These are phyloP conservation scores for Fraxinus ornus DNA, from an alignment of 305 asterid species.

Conservation along the genomic window DNA sequence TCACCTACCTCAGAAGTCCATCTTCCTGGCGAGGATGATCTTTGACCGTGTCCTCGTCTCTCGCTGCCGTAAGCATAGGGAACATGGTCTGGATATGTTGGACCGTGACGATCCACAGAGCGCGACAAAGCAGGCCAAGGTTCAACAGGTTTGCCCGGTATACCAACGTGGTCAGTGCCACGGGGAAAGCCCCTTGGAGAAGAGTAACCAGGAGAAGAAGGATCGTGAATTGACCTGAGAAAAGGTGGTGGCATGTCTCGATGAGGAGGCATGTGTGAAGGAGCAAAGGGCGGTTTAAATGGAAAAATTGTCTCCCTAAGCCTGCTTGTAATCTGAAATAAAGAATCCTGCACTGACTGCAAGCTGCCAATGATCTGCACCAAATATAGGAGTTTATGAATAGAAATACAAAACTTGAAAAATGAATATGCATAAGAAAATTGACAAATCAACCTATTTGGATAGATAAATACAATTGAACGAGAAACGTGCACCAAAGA, in stretches of 20 bases:
- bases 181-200: constrained; percentile 25
- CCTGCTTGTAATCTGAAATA: constrained; percentile 29
- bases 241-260: constrained; percentile 25
- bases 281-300: constrained; percentile 13
- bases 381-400: neutral
- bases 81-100: constrained; percentile 12
- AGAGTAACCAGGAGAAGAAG: constrained; percentile 28
- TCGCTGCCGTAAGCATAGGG: constrained; percentile 21
- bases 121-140: constrained; percentile 10
- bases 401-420: neutral
- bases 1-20: constrained; percentile 25
- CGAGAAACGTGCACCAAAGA: neutral
- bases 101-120: constrained; percentile 3
- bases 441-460: neutral
- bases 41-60: constrained; percentile 23
- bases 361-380: constrained; percentile 29
- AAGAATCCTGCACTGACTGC: constrained; percentile 30
- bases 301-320: constrained; percentile 26
- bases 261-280: constrained; percentile 19
- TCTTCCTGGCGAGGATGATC: constrained; percentile 26
- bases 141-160: constrained; percentile 14
- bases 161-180: constrained; percentile 1
- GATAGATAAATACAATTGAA: neutral
- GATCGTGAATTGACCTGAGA: constrained; percentile 24
- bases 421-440: neutral